These are phyloP conservation scores for Microcos paniculata DNA, from an alignment of 345 rosid genomes.

Conservation along the genomic window DNA sequence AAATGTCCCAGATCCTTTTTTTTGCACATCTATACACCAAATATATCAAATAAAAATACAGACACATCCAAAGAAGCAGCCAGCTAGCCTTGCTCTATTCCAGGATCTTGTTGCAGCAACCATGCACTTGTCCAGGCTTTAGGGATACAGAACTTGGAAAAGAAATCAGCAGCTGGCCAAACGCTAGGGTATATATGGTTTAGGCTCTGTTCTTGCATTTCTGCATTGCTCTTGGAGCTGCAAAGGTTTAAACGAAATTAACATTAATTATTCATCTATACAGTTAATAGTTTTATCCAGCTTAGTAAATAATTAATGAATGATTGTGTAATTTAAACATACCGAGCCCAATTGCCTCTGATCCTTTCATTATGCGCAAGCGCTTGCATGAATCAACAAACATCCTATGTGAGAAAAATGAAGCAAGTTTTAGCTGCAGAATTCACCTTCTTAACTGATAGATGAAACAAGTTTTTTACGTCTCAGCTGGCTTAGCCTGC, in stretches of 20 bases:
- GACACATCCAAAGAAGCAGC: conserved; percentile 17
- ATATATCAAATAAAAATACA: conserved; percentile 25
- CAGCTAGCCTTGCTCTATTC: conserved; percentile 9
- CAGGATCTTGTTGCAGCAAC: not conserved
- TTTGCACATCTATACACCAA: conserved; percentile 42
- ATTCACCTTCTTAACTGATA: not conserved
- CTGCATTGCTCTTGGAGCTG: conserved; percentile 66
- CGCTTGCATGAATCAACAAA: conserved; percentile 97
- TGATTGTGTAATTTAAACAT: not conserved
- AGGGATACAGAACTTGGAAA: not conserved
- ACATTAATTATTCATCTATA: not conserved
- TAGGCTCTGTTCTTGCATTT: conserved; percentile 61
- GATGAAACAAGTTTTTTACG: not conserved
- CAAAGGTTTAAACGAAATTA: conserved; percentile 5
- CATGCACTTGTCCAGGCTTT: not conserved
- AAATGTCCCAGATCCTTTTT: conserved; percentile 32
- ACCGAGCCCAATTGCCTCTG: conserved; percentile 97
- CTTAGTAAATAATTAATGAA: not conserved
- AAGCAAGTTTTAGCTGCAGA: not conserved
- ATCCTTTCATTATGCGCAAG: conserved; percentile 92
- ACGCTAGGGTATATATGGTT: not conserved
- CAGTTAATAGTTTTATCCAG: not conserved
- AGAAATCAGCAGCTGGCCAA: not conserved
- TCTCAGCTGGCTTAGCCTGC: not conserved
- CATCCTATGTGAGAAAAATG: conserved; percentile 54